A percentile compares a stretch with the other conserved stretches of the same genome.
These are phyloP conservation scores for Ganoderma boninense DNA, from an alignment of 1,284 basidiomycete species.

Conservation along the genomic window DNA sequence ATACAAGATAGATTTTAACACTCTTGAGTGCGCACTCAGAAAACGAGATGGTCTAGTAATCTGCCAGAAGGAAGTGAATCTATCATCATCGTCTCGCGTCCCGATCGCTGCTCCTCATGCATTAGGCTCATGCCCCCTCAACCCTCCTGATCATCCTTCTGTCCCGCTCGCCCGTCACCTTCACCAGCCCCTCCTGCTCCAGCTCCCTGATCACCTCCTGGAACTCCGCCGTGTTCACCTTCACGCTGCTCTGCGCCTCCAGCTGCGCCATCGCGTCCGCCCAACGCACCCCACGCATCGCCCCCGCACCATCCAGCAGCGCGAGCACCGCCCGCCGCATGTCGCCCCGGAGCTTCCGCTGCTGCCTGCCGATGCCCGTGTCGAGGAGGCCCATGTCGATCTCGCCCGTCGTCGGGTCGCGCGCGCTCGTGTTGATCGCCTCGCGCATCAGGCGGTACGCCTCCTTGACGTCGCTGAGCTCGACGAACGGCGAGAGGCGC, in stretches of 20 bases:
- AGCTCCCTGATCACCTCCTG: slow-evolving; percentile 81
- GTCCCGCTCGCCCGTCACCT: slow-evolving; percentile 88
- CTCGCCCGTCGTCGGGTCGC: slow-evolving; percentile 95
- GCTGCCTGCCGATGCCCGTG: slow-evolving; percentile 89
- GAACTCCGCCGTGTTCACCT: slow-evolving; percentile 82
- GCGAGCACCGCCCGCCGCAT: slow-evolving; percentile 81
- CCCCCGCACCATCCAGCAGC: slow-evolving; percentile 69
- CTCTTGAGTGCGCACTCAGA: too few species aligned
- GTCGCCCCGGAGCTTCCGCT: slow-evolving; percentile 85
- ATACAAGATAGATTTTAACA: too few species aligned
- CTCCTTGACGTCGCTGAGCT: slow-evolving; percentile 89
- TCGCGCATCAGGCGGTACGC: slow-evolving; percentile 94
- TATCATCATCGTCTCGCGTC: too few species aligned
- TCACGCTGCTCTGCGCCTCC: slow-evolving; percentile 82
- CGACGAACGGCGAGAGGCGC: slow-evolving; percentile 89
- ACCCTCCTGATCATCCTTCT: slow-evolving; percentile 77
- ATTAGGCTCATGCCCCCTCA: slow-evolving; percentile 40
- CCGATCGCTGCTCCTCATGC: not conserved
- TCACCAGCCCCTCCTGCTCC: slow-evolving; percentile 85
- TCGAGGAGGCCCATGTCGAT: slow-evolving; percentile 97
- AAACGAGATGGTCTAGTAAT: too few species aligned
- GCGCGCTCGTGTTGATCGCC: slow-evolving; percentile 93
- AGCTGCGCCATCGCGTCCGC: slow-evolving; percentile 78
- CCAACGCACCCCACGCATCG: slow-evolving; percentile 79
- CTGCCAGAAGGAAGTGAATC: too few species aligned